Conservation (phyloP, 2,329 filamentous ascomycete species). For the Cladobotryum protrusum region DNA sequence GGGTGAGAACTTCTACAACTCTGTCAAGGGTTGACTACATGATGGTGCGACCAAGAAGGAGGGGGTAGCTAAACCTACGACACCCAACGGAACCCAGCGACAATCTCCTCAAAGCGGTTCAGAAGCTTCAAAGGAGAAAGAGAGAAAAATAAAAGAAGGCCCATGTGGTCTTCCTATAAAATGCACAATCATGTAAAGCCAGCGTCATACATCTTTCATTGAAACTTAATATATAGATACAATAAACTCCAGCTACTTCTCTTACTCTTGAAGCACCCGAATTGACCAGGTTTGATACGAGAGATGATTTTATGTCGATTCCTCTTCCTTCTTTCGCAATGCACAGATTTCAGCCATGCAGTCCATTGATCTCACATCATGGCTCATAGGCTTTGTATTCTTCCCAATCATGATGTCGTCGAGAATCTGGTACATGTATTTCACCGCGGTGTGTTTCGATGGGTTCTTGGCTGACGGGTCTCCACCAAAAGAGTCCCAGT, state of each 20-base stretch:
- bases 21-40: slow-evolving; percentile 78
- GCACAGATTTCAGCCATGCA: slow-evolving; percentile 25
- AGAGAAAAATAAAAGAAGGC: slow-evolving; percentile 37
- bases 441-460: slow-evolving; percentile 20
- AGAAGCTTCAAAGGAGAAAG: slow-evolving; percentile 12
- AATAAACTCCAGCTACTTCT: slow-evolving; percentile 4
- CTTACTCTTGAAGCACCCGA: neutral
- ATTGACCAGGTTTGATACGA: neutral
- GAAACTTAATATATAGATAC: slow-evolving; percentile 14
- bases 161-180: slow-evolving; percentile 74
- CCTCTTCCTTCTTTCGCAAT: slow-evolving; percentile 20
- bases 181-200: slow-evolving; percentile 57
- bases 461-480: slow-evolving; percentile 17
- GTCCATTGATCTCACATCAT: slow-evolving; percentile 21
- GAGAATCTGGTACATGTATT: slow-evolving; percentile 22
- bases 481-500: slow-evolving; percentile 19
- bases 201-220: neutral
- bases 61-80: slow-evolving; percentile 21
- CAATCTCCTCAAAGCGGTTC: neutral
- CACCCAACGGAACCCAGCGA: slow-evolving; percentile 15
- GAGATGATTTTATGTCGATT: neutral
- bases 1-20: slow-evolving; percentile 78
- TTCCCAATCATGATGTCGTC: slow-evolving; percentile 20
- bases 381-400: slow-evolving; percentile 17
- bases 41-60: slow-evolving; percentile 36